Evolutionary conservation across 2,329 filamentous ascomycete genomes (phyloP), one percentile per base, ranked within the genome.

Genomic region (Pseudogymnoascus sp.): DNA sequence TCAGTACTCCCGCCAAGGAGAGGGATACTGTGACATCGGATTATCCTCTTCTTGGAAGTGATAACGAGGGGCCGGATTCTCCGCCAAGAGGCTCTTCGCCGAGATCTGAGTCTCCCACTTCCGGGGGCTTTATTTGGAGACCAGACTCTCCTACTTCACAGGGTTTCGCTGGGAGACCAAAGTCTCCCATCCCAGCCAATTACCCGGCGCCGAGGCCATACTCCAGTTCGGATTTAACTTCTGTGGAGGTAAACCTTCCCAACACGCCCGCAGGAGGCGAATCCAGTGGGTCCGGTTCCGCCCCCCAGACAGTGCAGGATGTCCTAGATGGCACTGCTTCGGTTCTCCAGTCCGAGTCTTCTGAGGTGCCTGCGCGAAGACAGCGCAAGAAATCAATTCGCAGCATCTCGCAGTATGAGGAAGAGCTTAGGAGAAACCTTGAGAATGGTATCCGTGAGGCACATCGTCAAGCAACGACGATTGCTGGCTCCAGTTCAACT

Each of bases 171-270:
- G 15, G 11, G 42, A 47, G 42, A 23, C 42, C 44, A 10, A 21
- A 26, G 3, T 23, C 44, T n/a, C 44, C 21, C 7, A n/a, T 31
- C 15, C 44, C 13, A 15, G 23, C 44, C 9, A 15, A 10, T 50
- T 28, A 28, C 15, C 23, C 23, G 4, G 21, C 33, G n/a, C 62
- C 62, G 15, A 63, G 62, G 2, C 26, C 62, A 13, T 63, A 59
- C 19, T 60, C 44, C 4, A 50, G 31, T 26, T 63, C 62, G 13
- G 62, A 63, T n/a, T 28, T 63, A 2, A 63, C 50, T 36, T 60
- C 44, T 17, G 31, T 61, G 4, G 62, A 61, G 8, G 33, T 35
- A 5, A 23, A 26, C 17, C 1, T 31, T 15, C 31, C 10, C 0
- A 60, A 38, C 61, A 63, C 62, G 13, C 62, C 61, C 4, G 9